Evolutionary conservation across 495 filamentous ascomycete species (phyloP), one percentile per base, ranked within the genome.

Genomic region (Chaetomium cochliodes): DNA sequence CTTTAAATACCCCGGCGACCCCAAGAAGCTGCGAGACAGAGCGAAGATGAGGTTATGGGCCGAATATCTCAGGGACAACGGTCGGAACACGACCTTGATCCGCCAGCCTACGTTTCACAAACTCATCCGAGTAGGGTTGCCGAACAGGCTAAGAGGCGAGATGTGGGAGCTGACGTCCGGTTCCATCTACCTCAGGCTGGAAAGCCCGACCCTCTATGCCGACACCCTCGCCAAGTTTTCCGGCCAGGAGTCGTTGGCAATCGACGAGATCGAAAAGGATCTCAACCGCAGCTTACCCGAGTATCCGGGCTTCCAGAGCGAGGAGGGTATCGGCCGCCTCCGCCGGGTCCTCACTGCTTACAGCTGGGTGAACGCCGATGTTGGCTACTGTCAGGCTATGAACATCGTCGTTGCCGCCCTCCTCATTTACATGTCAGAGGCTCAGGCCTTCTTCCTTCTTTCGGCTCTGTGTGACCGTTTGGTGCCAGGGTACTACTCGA

Each of bases 321-420:
- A 96, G 69, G 92, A 97, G 70, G 94, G 94, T 11, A 98, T 98
- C 68, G 92, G 87, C 23, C 86, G 94, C 15, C 81, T 98, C 59
- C 85, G 94, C 50, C 81, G 93, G 55, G 94, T 98, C 28, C 82
- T 98, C 30, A 96, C 92, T 5, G 94, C 94, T 15, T 98, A 98
- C 76, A 96, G 92, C 75, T 98, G 94, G 94, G 90, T 85, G 25
- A 92, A 98, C 70, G 85, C 90, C 53, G 91, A 96, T 65, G 92
- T 98, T 46, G 94, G 94, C 28, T 98, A 98, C 74, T 98, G 94
- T 74, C 94, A 98, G 75, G 94, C 94, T 25, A 98, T 98, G 94
- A 98, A 98, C 73, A 98, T 98, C 65, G 94, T 98, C 20, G 93
- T 96, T 8, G 94, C 94, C 20, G 94, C 94, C 11, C 75, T 98